A percentile compares a stretch with the other conserved stretches of the same genome.
Evolutionary conservation across 345 rosid genomes (phyloP).

Genomic region (Acer campestre): DNA sequence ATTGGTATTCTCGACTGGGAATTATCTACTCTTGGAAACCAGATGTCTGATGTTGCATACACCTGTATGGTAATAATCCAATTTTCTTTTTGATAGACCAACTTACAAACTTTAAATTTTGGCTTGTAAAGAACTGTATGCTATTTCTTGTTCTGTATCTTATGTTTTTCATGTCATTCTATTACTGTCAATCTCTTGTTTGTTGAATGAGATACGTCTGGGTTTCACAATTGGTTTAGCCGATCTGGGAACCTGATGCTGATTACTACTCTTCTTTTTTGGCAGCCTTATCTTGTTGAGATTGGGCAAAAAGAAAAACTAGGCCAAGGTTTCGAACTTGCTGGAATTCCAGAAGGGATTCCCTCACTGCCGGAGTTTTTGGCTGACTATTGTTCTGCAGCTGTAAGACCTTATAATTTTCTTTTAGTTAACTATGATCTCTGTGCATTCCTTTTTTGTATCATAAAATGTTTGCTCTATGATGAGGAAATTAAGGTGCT

Average conservation of each 20-base stretch:
- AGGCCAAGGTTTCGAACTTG: conserved; percentile 56
- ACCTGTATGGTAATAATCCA: conserved; percentile 68
- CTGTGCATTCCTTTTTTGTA: not conserved
- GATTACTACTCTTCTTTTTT: conserved; percentile 17
- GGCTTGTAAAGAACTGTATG: not conserved
- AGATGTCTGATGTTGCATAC: conserved; percentile 94
- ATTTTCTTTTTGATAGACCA: conserved; percentile 13
- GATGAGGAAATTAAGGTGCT: conserved; percentile 9
- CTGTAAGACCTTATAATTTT: conserved; percentile 47
- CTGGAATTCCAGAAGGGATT: conserved; percentile 85
- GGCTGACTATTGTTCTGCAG: conserved; percentile 74
- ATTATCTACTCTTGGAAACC: conserved; percentile 93
- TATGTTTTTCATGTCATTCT: not conserved
- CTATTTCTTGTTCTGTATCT: not conserved
- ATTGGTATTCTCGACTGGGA: conserved; percentile 98
- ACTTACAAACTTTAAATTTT: conserved; percentile 18
- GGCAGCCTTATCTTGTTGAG: conserved; percentile 66
- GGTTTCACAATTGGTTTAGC: not conserved
- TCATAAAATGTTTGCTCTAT: not conserved
- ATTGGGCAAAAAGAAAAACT: conserved; percentile 35
- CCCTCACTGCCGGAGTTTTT: conserved; percentile 81
- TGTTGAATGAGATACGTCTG: not conserved
- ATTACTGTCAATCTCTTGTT: conserved; percentile 6
- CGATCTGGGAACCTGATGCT: not conserved
- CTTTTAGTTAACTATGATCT: conserved; percentile 9